Conservation (phyloP, 495 filamentous ascomycete species). For the Aspergillus hancockii region DNA sequence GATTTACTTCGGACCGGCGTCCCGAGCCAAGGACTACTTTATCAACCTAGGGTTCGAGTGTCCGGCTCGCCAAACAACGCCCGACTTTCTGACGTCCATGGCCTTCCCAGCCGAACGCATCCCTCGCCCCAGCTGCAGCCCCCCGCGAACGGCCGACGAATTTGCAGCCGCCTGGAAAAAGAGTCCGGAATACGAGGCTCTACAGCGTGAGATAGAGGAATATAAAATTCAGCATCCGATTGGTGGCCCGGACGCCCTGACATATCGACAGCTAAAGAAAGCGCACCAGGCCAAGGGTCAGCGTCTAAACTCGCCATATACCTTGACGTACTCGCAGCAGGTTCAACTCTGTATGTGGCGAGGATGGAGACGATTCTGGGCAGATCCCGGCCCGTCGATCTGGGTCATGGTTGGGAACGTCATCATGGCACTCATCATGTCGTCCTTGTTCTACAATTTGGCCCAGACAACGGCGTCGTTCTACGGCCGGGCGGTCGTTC, state of each 20-base stretch:
- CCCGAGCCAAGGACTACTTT: constrained; percentile 58
- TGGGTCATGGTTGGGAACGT: constrained; percentile 68
- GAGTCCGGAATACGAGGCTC: constrained; percentile 41
- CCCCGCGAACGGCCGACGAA: constrained; percentile 65
- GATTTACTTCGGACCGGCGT: constrained; percentile 58
- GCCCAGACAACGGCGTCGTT: constrained; percentile 61
- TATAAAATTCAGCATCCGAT: constrained; percentile 37
- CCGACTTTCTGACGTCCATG: constrained; percentile 71
- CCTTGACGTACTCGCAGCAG: constrained; percentile 34
- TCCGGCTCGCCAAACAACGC: constrained; percentile 56
- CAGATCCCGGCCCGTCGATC: constrained; percentile 67
- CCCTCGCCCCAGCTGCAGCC: constrained; percentile 57
- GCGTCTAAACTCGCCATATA: constrained; percentile 35
- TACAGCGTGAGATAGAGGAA: constrained; percentile 45
- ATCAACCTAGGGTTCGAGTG: constrained; percentile 53
- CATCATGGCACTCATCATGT: constrained; percentile 72
- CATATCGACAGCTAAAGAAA: constrained; percentile 19
- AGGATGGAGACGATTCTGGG: constrained; percentile 50
- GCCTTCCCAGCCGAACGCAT: constrained; percentile 61
- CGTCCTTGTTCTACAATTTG: constrained; percentile 79
- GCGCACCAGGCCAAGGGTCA: constrained; percentile 20
- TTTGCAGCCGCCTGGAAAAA: constrained; percentile 57
- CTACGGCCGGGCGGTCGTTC: constrained; percentile 69
- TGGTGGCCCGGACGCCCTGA: constrained; percentile 20
- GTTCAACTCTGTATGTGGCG: constrained; percentile 43